Evolutionary conservation across 2,329 filamentous ascomycete species (phyloP).

Genomic region (Rhexocercosporidium sp.): DNA sequence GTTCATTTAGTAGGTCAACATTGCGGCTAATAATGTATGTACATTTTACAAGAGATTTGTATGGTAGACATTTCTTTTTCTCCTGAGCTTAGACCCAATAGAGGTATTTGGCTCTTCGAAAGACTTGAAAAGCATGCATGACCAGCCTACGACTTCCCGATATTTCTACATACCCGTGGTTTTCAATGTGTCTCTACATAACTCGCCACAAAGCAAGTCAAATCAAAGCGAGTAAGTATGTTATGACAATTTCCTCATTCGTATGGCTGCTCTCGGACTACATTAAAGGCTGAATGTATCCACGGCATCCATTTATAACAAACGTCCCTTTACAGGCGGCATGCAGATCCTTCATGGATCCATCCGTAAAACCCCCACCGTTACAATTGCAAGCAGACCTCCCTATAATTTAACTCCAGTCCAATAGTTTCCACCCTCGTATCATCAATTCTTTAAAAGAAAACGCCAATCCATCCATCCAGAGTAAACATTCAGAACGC

Average conservation of each 20-base stretch:
- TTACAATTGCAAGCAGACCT: neutral
- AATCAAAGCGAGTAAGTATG: too few relatives aligned
- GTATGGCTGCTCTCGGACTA: neutral
- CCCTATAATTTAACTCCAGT: neutral
- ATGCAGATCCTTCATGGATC: neutral
- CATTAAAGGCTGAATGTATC: neutral
- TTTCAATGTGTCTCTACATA: too few relatives aligned
- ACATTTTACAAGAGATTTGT: too few relatives aligned
- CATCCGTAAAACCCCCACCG: neutral
- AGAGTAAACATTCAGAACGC: neutral
- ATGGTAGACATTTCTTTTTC: too few relatives aligned
- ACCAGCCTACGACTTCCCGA: too few relatives aligned
- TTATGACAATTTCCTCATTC: neutral
- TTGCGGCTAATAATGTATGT: too few relatives aligned
- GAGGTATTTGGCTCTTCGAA: too few relatives aligned
- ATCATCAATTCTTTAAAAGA: neutral
- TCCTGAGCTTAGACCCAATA: too few relatives aligned
- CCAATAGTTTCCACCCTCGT: neutral
- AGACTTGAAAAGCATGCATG: too few relatives aligned
- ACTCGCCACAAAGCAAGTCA: too few relatives aligned
- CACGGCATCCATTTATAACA: neutral
- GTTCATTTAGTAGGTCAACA: too few relatives aligned
- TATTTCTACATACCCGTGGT: too few relatives aligned
- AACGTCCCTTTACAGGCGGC: neutral
- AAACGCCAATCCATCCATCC: neutral